Conservation (phyloP, 495 filamentous ascomycete species). For the Aspergillus carlsbadensis region DNA sequence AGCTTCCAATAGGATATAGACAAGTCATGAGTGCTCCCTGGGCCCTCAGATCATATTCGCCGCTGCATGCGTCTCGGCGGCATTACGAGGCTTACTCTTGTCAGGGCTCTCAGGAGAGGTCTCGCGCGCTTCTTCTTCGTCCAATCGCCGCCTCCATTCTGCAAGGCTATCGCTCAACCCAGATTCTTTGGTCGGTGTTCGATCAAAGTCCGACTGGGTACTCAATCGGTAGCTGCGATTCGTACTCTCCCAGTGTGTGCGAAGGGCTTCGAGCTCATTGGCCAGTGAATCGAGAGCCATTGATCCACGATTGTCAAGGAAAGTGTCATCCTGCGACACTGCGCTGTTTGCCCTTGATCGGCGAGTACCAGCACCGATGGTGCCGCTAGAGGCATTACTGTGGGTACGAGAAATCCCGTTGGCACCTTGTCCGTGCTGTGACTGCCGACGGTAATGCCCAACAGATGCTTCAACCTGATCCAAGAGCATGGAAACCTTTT, state of each 20-base stretch:
- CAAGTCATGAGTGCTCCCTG: conserved; percentile 17
- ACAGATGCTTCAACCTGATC: conserved; percentile 93
- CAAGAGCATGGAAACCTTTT: conserved; percentile 86
- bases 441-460: conserved; percentile 88
- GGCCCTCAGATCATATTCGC: conserved; percentile 40
- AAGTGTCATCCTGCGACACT: conserved; percentile 59
- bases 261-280: conserved; percentile 82
- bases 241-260: conserved; percentile 90
- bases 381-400: conserved; percentile 47
- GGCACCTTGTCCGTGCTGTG: conserved; percentile 46
- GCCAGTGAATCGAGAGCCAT: conserved; percentile 89
- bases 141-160: conserved; percentile 72
- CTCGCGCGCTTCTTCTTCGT: conserved; percentile 54
- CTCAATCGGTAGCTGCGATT: conserved; percentile 91
- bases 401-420: conserved; percentile 45
- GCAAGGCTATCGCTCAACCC: conserved; percentile 66
- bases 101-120: conserved; percentile 29
- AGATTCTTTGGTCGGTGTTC: conserved; percentile 55
- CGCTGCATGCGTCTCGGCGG: conserved; percentile 21
- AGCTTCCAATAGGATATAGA: conserved; percentile 14
- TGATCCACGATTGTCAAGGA: conserved; percentile 68
- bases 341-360: conserved; percentile 44
- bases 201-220: conserved; percentile 81
- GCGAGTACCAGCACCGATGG: conserved; percentile 28
- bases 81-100: conserved; percentile 27